Base-by-base conservation (phyloP, 225 moss, liverwort and hornwort species). In the Marchantia polymorpha region DNA sequence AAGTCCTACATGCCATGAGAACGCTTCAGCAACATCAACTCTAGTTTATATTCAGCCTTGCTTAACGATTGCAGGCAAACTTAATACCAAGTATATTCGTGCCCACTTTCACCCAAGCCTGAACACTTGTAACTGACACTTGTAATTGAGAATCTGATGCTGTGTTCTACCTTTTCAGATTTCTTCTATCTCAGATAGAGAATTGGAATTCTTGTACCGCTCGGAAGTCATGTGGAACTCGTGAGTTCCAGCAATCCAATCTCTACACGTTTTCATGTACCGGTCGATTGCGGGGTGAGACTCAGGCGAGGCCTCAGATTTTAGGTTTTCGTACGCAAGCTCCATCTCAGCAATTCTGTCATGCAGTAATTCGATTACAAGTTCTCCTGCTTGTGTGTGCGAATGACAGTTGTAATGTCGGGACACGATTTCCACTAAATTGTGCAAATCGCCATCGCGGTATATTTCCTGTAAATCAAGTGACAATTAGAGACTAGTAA, bases 311-410 rank as follows among this genome's bases (percentile, higher is more conserved):
- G 73, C 51, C 23, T 26, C 51, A 12, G 39, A 16, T 27, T 46
- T 55, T 26, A 75, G 22, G 25, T 75, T 3, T 46, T 56, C 55
- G 12, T 55, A 75, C 30, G 54, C 54, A 29, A 11, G 75, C 56
- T 75, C 75, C 75, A 75, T 75, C 3, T 75, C 75, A 17, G 27
- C 73, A 53, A 73, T 51, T n/a, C 73, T 73, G 10, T 53, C 23
- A 15, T 15, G 22, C 15, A 73, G 15, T 0, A 75, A 6, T 30
- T 55, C 27, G 27, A 55, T 31, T 4, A 19, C 75, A 55, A 55
- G 55, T 46, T 58, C 29, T 30, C 75, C 54, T 7, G 55, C 75
- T 59, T 75, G 54, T 27, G 58, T 55, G 20, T 75, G 58, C 1
- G 55, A 55, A 31, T 27, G 7, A 19, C 54, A 56, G 55, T 59